Conservation (phyloP, 352 stramenopile species). For the Pythium biforme region DNA sequence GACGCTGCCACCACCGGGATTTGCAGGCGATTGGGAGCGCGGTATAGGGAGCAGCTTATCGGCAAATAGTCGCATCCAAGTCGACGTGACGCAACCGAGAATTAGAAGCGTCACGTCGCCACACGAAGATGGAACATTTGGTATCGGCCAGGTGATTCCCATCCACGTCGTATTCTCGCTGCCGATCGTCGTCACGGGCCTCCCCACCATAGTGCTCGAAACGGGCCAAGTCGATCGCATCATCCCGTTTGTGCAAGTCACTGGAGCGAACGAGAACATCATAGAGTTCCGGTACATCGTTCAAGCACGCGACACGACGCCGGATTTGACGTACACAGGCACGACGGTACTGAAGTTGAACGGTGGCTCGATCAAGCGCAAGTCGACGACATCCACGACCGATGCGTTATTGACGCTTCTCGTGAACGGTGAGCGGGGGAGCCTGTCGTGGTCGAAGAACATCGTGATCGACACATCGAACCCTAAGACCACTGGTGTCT, state of each 20-base stretch:
- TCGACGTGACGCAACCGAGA: constrained; percentile 50
- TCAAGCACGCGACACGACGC: constrained; percentile 62
- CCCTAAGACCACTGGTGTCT: constrained; percentile 46
- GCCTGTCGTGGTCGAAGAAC: constrained; percentile 67
- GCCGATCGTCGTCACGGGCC: constrained; percentile 52
- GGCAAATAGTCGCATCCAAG: constrained; percentile 38
- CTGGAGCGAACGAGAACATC: constrained; percentile 37
- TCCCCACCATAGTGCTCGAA: constrained; percentile 62
- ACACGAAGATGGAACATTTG: constrained; percentile 63
- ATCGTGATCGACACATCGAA: constrained; percentile 69
- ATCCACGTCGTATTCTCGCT: constrained; percentile 76
- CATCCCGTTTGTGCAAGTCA: constrained; percentile 48
- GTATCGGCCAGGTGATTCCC: constrained; percentile 65
- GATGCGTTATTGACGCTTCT: constrained; percentile 50
- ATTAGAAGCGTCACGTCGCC: constrained; percentile 58
- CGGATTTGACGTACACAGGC: constrained; percentile 60
- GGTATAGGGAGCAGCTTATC: constrained; percentile 63
- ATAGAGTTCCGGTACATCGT: constrained; percentile 75
- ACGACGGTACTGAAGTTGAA: constrained; percentile 55
- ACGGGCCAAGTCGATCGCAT: constrained; percentile 65
- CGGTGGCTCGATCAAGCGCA: constrained; percentile 51
- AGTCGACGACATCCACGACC: constrained; percentile 50
- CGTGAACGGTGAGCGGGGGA: constrained; percentile 50
- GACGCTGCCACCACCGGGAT: constrained; percentile 50
- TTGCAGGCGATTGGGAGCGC: constrained; percentile 54